Conservation (phyloP, 2,329 filamentous ascomycete genomes). For the Pseudohalonectria lignicola region DNA sequence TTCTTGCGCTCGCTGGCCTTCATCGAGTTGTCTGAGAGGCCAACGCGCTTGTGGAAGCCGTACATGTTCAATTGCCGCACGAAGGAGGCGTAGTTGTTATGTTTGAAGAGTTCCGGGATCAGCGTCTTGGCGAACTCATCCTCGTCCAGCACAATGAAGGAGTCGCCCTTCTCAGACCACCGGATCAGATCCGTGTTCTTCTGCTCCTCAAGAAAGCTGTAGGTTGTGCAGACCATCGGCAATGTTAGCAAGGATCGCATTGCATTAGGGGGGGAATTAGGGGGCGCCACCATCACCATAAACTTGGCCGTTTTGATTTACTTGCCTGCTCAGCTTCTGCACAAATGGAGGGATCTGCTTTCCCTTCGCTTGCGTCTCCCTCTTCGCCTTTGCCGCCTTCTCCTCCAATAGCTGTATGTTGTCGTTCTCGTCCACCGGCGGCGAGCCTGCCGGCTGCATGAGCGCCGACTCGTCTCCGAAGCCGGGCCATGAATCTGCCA, state of each 20-base stretch:
- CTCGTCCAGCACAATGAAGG: slow-evolving; percentile 93
- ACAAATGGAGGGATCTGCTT: slow-evolving; percentile 98
- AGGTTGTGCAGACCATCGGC: slow-evolving; percentile 6
- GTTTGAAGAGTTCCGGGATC: slow-evolving; percentile 96
- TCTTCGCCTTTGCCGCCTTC: slow-evolving; percentile 70
- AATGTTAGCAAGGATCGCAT: too few relatives aligned
- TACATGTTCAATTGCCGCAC: slow-evolving; percentile 70
- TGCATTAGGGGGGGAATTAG: too few relatives aligned
- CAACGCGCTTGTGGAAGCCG: slow-evolving; percentile 92
- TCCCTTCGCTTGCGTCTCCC: slow-evolving; percentile 77
- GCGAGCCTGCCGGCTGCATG: slow-evolving; percentile 21
- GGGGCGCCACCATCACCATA: too few relatives aligned
- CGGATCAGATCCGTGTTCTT: slow-evolving; percentile 92
- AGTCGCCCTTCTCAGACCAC: slow-evolving; percentile 94
- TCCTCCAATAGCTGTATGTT: slow-evolving; percentile 71
- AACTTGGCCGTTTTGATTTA: too few relatives aligned
- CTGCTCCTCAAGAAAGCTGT: slow-evolving; percentile 82
- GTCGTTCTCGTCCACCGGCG: slow-evolving; percentile 43
- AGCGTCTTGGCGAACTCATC: slow-evolving; percentile 97
- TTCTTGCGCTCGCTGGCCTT: slow-evolving; percentile 93
- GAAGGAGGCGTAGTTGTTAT: slow-evolving; percentile 97
- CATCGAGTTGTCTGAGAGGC: slow-evolving; percentile 94
- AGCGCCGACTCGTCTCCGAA: slow-evolving; percentile 32
- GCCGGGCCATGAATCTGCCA: slow-evolving; percentile 26
- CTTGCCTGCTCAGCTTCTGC: slow-evolving; percentile 92